Base-by-base conservation (phyloP, 2,329 filamentous ascomycete species). In the Ophiostoma australiae region DNA sequence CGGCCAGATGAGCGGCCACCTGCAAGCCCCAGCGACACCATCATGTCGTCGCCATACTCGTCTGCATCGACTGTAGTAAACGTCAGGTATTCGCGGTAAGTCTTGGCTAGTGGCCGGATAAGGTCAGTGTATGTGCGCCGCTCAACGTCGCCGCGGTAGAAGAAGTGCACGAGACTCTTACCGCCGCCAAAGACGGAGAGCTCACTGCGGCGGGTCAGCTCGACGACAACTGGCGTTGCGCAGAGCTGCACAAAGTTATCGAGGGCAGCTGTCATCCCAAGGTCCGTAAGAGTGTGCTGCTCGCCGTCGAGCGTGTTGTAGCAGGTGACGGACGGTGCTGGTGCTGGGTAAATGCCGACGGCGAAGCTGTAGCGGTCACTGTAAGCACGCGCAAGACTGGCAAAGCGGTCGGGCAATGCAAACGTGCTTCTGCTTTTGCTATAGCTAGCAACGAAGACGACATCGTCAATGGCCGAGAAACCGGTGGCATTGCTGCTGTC, bases 1-100 rank as follows among this genome's bases (percentile, higher is more conserved):
- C 11, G 27, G 15, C 55, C 83, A 73, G 1, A 39, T 11, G 37
- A 48, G 17, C 20, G 27, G 27, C 58, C 58, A 8, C 13, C 27
- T 2, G 58, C 15, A 33, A 63, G 27, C 13, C 83, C 84, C 68
- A 85, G 75, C 52, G 78, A 77, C 8, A 74, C 72, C 1, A 79
- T 75, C 75, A 84, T 81, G 33, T 83, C 81, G 3, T 84, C 81
- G 4, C 78, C 79, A 73, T 85, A 85, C 72, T 84, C 82, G 39
- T 74, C 71, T 0, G 78, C 77, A 71, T 85, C 82, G 1, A 84
- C 80, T 0, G 82, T 84, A 4, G 83, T 80, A 72, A 86, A 85
- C 70, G 76, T 77, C 15, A 86, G 78, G 71, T 83, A 85, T 15
- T 84, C 82, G 70, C 77, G 73, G 75, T 83, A 84, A 73, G 80